A percentile compares a stretch with the other conserved stretches of the same genome.
These are phyloP conservation scores for Trametes gibbosa DNA, from an alignment of 768 basidiomycete genomes.

Conservation along the genomic window DNA sequence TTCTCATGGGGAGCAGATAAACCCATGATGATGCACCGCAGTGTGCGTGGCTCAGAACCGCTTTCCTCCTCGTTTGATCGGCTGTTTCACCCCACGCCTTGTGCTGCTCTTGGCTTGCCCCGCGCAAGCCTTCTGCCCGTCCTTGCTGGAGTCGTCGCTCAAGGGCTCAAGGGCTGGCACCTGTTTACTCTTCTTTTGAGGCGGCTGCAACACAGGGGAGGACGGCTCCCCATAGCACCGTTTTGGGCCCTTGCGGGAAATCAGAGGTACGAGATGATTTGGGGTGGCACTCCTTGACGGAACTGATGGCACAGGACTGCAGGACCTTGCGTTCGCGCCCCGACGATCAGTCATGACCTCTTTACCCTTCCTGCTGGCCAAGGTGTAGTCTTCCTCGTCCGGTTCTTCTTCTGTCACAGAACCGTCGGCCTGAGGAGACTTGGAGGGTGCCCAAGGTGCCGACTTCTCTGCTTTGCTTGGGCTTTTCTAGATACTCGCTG, in stretches of 20 bases:
- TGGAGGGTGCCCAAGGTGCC: neutral
- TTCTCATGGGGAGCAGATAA: slow-evolving; percentile 4
- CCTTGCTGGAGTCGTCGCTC: slow-evolving; percentile 59
- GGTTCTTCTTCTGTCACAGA: slow-evolving; percentile 41
- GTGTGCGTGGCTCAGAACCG: slow-evolving; percentile 50
- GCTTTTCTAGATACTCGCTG: neutral
- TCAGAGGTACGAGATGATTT: slow-evolving; percentile 5
- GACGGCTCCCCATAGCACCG: slow-evolving; percentile 33
- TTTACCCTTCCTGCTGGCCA: slow-evolving; percentile 6
- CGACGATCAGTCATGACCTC: neutral
- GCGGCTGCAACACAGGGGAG: slow-evolving; percentile 33
- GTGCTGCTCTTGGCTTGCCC: slow-evolving; percentile 39
- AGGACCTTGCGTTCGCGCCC: neutral
- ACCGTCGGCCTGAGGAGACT: slow-evolving; percentile 29
- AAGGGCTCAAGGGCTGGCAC: slow-evolving; percentile 31
- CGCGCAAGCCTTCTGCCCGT: slow-evolving; percentile 43
- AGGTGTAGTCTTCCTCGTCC: slow-evolving; percentile 19
- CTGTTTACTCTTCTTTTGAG: slow-evolving; percentile 46
- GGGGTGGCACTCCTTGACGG: slow-evolving; percentile 13
- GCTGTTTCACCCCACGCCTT: slow-evolving; percentile 62
- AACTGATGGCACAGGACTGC: slow-evolving; percentile 6
- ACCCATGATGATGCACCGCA: neutral
- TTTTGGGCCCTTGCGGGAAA: neutral
- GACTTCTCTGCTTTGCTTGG: neutral
- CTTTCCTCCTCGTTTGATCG: slow-evolving; percentile 72